A percentile compares a stretch with the other conserved stretches of the same genome.
These are phyloP conservation scores for Leishmania braziliensis DNA, from an alignment of 208 protist species.

Conservation along the genomic window DNA sequence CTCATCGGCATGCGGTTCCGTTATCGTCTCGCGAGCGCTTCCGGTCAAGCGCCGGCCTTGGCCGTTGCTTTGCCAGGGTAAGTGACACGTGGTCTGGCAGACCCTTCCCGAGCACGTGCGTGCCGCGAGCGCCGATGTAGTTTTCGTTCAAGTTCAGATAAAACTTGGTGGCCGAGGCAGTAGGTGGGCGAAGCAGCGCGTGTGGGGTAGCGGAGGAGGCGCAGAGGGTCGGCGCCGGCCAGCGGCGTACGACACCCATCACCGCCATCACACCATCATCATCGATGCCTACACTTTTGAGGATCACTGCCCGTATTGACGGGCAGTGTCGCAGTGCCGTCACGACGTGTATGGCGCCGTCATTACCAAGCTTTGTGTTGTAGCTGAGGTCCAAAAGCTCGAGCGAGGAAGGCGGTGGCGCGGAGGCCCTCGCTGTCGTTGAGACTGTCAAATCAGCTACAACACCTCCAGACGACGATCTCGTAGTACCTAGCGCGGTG, in stretches of 20 bases:
- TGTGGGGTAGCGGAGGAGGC: neutral
- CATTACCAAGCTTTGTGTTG: constrained; percentile 75
- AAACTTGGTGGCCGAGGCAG: constrained; percentile 43
- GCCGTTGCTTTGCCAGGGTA: constrained; percentile 67
- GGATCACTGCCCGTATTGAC: constrained; percentile 66
- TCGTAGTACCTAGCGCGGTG: neutral
- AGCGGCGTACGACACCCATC: constrained; percentile 42
- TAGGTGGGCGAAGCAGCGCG: constrained; percentile 16
- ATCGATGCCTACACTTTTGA: constrained; percentile 68
- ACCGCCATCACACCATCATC: constrained; percentile 59
- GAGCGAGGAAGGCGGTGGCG: constrained; percentile 29
- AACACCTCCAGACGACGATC: neutral
- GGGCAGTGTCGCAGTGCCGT: constrained; percentile 32
- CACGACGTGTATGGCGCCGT: constrained; percentile 62
- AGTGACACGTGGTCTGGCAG: constrained; percentile 74
- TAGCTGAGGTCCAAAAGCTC: constrained; percentile 89
- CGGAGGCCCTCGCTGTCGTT: neutral
- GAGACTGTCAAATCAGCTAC: neutral
- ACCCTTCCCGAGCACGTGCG: constrained; percentile 52
- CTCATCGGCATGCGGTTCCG: neutral
- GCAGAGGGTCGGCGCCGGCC: constrained; percentile 36
- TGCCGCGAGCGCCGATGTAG: constrained; percentile 68
- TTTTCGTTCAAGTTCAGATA: constrained; percentile 88
- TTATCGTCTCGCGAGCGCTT: constrained; percentile 15
- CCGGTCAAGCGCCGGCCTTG: neutral